A percentile compares a stretch with the other conserved stretches of the same genome.
Conservation (phyloP, 2,329 filamentous ascomycete species). For the Penicillium sp. region DNA sequence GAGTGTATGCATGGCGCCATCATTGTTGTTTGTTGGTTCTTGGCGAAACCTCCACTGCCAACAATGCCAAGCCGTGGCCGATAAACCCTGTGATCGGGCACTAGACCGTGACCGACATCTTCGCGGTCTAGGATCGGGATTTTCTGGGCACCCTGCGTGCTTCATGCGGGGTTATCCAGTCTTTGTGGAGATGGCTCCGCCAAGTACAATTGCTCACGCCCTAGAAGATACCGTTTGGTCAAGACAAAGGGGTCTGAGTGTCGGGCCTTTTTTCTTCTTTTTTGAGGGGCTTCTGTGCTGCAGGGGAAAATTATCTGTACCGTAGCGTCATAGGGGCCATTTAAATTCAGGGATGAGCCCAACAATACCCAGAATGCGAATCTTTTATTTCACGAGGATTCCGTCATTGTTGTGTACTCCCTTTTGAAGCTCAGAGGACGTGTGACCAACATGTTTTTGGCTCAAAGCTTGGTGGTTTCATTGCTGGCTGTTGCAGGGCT, state of each 20-base stretch:
- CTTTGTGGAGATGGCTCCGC: slow-evolving; percentile 11
- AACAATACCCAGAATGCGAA: background rate
- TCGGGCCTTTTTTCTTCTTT: background rate
- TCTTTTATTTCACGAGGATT: background rate
- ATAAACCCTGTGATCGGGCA: slow-evolving; percentile 7
- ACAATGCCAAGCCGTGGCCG: slow-evolving; percentile 14
- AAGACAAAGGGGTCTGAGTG: slow-evolving; percentile 10
- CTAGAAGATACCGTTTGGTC: slow-evolving; percentile 6
- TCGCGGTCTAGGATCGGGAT: slow-evolving; percentile 3
- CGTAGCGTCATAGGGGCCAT: background rate
- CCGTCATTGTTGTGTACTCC: background rate
- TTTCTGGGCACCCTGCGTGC: slow-evolving; percentile 5
- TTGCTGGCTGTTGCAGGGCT: slow-evolving; percentile 13
- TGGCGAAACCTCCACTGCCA: slow-evolving; percentile 7
- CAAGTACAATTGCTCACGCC: slow-evolving; percentile 6
- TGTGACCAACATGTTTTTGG: slow-evolving; percentile 15
- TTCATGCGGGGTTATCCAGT: slow-evolving; percentile 16
- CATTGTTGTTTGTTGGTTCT: slow-evolving; percentile 3
- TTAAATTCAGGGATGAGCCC: slow-evolving; percentile 8
- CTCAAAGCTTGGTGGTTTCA: slow-evolving; percentile 11
- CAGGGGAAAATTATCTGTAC: slow-evolving; percentile 1
- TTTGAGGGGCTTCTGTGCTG: background rate
- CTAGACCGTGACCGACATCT: background rate
- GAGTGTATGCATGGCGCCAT: background rate
- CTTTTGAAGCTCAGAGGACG: background rate